phyloP scores from a whole-genome alignment of 192 early-diverging fungal genomes.

The Dissophora globulifera region DNA sequence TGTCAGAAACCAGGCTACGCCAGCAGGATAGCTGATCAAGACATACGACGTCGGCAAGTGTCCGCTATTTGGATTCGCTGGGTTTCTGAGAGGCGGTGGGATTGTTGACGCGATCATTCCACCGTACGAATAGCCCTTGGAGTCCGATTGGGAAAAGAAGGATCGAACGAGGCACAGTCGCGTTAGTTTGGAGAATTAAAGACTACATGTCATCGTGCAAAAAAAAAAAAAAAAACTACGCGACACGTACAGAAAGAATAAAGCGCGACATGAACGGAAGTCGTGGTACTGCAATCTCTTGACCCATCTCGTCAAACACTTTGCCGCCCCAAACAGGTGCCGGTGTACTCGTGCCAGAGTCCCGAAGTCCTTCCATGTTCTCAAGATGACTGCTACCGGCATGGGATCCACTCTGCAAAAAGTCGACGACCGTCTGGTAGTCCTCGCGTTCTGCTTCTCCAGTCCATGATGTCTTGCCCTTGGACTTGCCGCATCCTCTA shows the following conservation, averaged over 20 bases:
- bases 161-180: neutral
- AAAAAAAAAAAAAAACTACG: too few species aligned
- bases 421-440: conserved; percentile 51
- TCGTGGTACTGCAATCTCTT: conserved; percentile 28
- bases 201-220: too few species aligned
- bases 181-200: too few species aligned
- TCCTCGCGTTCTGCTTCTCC: conserved; percentile 54
- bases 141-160: too few species aligned
- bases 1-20: conserved; percentile 51
- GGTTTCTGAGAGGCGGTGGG: conserved; percentile 35
- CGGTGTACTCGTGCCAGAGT: neutral
- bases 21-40: conserved; percentile 43
- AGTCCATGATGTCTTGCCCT: conserved; percentile 53
- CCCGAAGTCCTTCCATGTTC: neutral
- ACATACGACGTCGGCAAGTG: conserved; percentile 42
- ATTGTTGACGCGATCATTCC: conserved; percentile 48
- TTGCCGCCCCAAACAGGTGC: conserved; percentile 4
- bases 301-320: conserved; percentile 36
- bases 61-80: conserved; percentile 16
- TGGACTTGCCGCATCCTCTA: conserved; percentile 55
- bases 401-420: conserved; percentile 31
- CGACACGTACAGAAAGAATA: conserved; percentile 28
- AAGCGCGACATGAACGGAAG: conserved; percentile 43
- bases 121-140: conserved; percentile 43
- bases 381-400: conserved; percentile 3